A percentile compares a stretch with the other conserved stretches of the same genome.
Conservation (phyloP, 2,329 filamentous ascomycete species). For the Leptodontidium sp. region DNA sequence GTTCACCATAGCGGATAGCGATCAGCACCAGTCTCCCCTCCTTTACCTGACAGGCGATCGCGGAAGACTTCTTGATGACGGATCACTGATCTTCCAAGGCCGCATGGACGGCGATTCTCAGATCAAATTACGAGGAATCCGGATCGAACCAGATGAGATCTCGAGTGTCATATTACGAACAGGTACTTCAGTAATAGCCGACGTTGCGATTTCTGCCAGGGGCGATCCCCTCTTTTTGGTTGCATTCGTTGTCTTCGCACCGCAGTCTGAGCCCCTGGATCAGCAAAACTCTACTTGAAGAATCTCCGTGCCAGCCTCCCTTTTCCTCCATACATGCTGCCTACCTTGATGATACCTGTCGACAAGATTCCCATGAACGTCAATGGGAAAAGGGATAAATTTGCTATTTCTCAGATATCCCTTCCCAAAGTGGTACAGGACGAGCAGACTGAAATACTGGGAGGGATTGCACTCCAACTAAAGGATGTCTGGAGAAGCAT, state of each 20-base stretch:
- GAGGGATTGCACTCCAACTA: neutral
- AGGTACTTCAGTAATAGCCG: slow-evolving; percentile 25
- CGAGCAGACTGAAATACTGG: neutral
- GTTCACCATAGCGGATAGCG: neutral
- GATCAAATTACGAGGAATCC: slow-evolving; percentile 49
- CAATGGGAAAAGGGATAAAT: slow-evolving; percentile 47
- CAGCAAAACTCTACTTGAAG: neutral
- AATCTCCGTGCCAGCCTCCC: slow-evolving; percentile 12
- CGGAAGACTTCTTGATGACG: slow-evolving; percentile 46
- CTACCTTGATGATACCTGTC: slow-evolving; percentile 42
- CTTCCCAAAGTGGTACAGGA: neutral
- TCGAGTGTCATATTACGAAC: slow-evolving; percentile 27
- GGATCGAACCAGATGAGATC: slow-evolving; percentile 54
- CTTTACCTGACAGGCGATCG: slow-evolving; percentile 49
- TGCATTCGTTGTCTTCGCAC: slow-evolving; percentile 47
- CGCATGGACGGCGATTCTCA: slow-evolving; percentile 47
- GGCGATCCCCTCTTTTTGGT: slow-evolving; percentile 44
- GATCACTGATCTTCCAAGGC: slow-evolving; percentile 43
- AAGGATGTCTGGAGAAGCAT: neutral
- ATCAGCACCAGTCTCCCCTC: too few relatives aligned
- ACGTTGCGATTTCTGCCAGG: slow-evolving; percentile 37
- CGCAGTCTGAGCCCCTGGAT: neutral
- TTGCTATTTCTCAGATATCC: slow-evolving; percentile 27
- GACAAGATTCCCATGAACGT: slow-evolving; percentile 44
- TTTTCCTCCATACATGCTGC: slow-evolving; percentile 50